Percentiles rank a stretch among this genome's conserved stretches.
These are phyloP conservation scores for Adiantum capillusveneris DNA, from an alignment of 75 land plant species.

Conservation along the genomic window DNA sequence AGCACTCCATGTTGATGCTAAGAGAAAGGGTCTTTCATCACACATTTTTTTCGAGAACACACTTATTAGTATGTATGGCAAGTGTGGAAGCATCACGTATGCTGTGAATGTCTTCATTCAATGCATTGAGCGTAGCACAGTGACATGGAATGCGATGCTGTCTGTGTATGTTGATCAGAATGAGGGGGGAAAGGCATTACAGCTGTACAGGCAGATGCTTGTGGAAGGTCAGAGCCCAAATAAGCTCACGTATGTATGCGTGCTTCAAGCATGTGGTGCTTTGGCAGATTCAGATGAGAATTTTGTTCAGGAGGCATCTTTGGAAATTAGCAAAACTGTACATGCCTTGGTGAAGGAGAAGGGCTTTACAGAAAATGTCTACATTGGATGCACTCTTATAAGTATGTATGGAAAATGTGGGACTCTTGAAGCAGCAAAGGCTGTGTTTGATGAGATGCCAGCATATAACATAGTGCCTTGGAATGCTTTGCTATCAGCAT, in stretches of 20 bases:
- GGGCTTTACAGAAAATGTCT: slow-evolving; percentile 24
- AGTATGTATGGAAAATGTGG: slow-evolving; percentile 46
- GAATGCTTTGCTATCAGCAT: slow-evolving; percentile 55
- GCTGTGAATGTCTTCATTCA: slow-evolving; percentile 28
- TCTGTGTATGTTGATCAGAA: slow-evolving; percentile 32
- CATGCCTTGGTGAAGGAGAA: slow-evolving; percentile 16
- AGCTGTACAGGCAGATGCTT: slow-evolving; percentile 32
- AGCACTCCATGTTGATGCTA: neutral
- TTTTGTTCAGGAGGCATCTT: neutral
- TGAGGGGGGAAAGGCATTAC: slow-evolving; percentile 17
- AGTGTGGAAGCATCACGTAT: slow-evolving; percentile 19
- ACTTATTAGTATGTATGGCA: slow-evolving; percentile 37
- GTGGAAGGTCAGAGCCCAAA: slow-evolving; percentile 17
- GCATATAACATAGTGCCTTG: slow-evolving; percentile 39
- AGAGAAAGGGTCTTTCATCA: slow-evolving; percentile 6
- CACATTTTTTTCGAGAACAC: slow-evolving; percentile 42
- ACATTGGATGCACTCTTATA: slow-evolving; percentile 22
- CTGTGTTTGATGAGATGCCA: slow-evolving; percentile 32
- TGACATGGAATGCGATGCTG: slow-evolving; percentile 59
- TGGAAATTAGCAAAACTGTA: slow-evolving; percentile 16
- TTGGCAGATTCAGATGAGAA: slow-evolving; percentile 9
- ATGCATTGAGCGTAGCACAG: slow-evolving; percentile 34
- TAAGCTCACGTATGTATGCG: slow-evolving; percentile 27
- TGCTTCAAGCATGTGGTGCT: slow-evolving; percentile 21
- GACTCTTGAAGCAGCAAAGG: slow-evolving; percentile 32